Base-by-base conservation (phyloP, 2,329 filamentous ascomycete genomes). In the Trichophaea hybrida region DNA sequence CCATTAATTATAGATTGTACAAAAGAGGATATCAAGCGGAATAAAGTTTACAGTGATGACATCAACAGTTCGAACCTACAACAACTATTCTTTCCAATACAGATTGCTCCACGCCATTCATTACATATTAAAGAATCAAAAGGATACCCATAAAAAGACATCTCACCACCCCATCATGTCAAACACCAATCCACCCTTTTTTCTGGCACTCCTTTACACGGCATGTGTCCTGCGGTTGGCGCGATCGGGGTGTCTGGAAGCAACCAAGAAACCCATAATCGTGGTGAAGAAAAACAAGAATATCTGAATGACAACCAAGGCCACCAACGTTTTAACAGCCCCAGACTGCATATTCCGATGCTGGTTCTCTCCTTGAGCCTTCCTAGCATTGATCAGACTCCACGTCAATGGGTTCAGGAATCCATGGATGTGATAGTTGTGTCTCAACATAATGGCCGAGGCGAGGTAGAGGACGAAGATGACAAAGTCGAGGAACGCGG, bases 381-480 rank as follows among this genome's bases (percentile, higher is more conserved):
- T 34, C 2, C 60, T 46, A 12, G 59, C 51, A 10, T 8, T 1
- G 12, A 58, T 57, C 37, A 65, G 8, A 0, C 35, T 32, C 10
- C 44, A 35, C 33, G 57, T 56, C 31, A 68, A 58, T 6, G 58
- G 62, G 44, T 68, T 68, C n/a, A 44, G 55, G 5, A 46, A 31
- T 6, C 61, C 59, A 31, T 58, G 59, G 8, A 50, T 31, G 46
- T 61, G 65, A 59, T 60, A 68, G 58, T 68, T 68, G 12, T 65
- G 57, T 12, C 63, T 60, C 34, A 64, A 61, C 1, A 68, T 44
- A 15, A 60, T 58, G n/a, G 61, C 50, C 34, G 61, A 66, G 6
- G 63, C 59, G 34, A 68, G 48, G 57, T 68, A 68, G 35, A 65
- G 65, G 6, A 62, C 58, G 12, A 62, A 66, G 6, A 68, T 38